Base-by-base conservation (phyloP, 306 rosid species). In the Arachis hypogaea region DNA sequence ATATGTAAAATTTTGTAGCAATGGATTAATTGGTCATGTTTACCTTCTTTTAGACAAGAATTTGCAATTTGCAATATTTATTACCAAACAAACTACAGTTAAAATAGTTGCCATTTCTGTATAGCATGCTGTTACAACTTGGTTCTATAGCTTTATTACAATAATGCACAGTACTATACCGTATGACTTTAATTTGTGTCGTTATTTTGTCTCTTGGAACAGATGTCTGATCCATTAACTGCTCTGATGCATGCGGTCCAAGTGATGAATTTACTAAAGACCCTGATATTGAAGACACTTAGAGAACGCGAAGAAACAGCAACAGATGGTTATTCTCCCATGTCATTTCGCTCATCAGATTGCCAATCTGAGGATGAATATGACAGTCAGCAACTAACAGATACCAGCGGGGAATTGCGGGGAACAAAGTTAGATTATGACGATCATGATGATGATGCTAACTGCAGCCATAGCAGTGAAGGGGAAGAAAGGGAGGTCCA, bases 181-280 rank as follows among this genome's bases (percentile, higher is more conserved):
- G 6, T 29, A 12, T 49, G 7, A 30, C 45, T 6, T 59, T 51
- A 56, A 71, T 60, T 71, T 36, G 3, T 36, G 9, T 60, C 40
- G 65, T 3, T 9, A 33, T 45, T 50, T 79, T 80, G 11, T 62
- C 45, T 69, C 59, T 8, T 85, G 74, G 50, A 47, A 66, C 83
- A 94, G 99, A 94, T 94, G 99, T 94, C 99, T 63, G 99, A 94
- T 90, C 99, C 97, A 29, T 72, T 92, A 78, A 94, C 95, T 22
- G 99, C 99, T 59, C 85, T 94, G 81, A 92, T 94, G 96, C 99
- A 94, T 30, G 99, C 99, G 28, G 99, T 94, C 74, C 99, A 94
- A 88, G 99, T 94, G 68, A 94, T 94, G 99, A 94, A 94, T 81
- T 80, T 94, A 78, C 93, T 94, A 22, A 94, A 89, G 82, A 92